Evolutionary conservation across 495 filamentous ascomycete species (phyloP).

Genomic region (Penicillium nucicola): DNA sequence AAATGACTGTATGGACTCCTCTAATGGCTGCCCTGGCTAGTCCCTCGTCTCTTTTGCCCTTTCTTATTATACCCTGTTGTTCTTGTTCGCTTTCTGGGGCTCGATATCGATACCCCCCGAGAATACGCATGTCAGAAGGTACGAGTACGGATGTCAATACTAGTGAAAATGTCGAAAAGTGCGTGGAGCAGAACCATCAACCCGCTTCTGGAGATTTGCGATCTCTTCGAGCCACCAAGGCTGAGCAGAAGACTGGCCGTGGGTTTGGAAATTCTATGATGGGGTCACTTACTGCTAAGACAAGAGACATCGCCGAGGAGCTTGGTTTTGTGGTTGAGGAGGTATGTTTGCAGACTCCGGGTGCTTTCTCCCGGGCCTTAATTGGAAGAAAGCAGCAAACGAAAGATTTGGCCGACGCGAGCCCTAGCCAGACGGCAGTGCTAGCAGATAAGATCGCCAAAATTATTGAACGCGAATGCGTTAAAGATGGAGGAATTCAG

Average conservation of each 20-base stretch:
- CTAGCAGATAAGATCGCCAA: conserved; percentile 17
- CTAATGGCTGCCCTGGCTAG: conserved; percentile 75
- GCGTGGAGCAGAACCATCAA: conserved; percentile 23
- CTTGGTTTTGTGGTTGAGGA: conserved; percentile 75
- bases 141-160: not conserved
- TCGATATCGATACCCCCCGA: conserved; percentile 65
- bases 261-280: conserved; percentile 57
- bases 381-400: conserved; percentile 49
- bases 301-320: conserved; percentile 59
- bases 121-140: conserved; percentile 15
- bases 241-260: conserved; percentile 29
- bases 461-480: conserved; percentile 42
- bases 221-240: conserved; percentile 34
- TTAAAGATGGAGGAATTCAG: conserved; percentile 33
- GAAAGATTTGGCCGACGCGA: conserved; percentile 13
- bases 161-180: not conserved
- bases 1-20: conserved; percentile 94
- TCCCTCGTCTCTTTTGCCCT: conserved; percentile 51
- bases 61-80: conserved; percentile 92
- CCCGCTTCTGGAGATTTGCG: conserved; percentile 42
- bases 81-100: conserved; percentile 80
- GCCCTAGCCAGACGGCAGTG: not conserved
- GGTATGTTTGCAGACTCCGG: conserved; percentile 81
- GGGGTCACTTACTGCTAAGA: conserved; percentile 70
- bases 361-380: conserved; percentile 80